A percentile compares a stretch with the other conserved stretches of the same genome.
Evolutionary conservation across 1,284 basidiomycete genomes (phyloP).

Genomic region (Schizophyllum amplum): DNA sequence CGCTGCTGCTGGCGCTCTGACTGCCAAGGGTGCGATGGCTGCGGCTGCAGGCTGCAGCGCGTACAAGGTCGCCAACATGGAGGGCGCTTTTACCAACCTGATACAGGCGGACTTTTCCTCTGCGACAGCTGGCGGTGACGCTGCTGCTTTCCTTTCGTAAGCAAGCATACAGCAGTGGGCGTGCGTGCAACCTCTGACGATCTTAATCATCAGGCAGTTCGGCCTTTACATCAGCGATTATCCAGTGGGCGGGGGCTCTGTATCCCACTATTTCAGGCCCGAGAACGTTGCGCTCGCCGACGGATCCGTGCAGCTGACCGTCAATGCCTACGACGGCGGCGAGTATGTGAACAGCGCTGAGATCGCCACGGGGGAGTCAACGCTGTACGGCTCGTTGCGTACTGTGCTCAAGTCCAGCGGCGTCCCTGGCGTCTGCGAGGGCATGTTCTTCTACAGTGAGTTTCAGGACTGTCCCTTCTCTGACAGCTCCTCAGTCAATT

Average conservation of each 20-base stretch:
- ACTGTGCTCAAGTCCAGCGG: constrained; percentile 25
- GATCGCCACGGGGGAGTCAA: constrained; percentile 18
- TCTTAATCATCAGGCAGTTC: constrained; percentile 12
- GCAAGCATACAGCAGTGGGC: background rate
- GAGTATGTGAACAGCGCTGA: constrained; percentile 22
- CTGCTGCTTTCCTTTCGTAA: constrained; percentile 18
- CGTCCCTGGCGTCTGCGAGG: constrained; percentile 24
- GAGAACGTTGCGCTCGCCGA: constrained; percentile 21
- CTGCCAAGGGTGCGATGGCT: too few species aligned
- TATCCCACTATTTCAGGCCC: constrained; percentile 20
- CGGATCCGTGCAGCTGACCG: constrained; percentile 24
- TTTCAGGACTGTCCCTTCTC: background rate
- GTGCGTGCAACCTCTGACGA: too few species aligned
- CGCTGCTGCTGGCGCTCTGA: too few species aligned
- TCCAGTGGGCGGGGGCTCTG: constrained; percentile 13
- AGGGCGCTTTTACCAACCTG: too few species aligned
- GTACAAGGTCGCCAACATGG: too few species aligned
- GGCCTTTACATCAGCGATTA: constrained; percentile 22
- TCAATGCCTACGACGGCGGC: constrained; percentile 21
- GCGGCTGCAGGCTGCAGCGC: too few species aligned
- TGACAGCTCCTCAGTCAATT: too few species aligned
- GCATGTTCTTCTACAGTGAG: constrained; percentile 27
- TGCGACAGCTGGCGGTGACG: constrained; percentile 16
- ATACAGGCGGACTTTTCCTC: constrained; percentile 18
- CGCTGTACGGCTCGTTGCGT: constrained; percentile 25